These are phyloP conservation scores for Climacium dendroides DNA, from an alignment of 225 moss, liverwort and hornwort genomes.

Conservation along the genomic window DNA sequence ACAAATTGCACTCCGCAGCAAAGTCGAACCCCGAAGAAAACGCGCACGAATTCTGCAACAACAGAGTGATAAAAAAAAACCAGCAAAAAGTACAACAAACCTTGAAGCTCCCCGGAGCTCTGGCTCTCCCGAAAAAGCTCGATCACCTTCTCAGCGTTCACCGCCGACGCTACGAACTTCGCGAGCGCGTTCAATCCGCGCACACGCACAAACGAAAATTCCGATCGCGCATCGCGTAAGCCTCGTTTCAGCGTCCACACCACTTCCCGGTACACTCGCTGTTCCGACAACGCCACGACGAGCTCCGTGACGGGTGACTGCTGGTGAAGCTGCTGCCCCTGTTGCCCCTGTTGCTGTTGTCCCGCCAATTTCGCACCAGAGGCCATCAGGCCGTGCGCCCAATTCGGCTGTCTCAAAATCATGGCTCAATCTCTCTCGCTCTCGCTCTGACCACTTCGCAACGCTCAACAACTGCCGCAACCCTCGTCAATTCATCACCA, in stretches of 20 bases:
- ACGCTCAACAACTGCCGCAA: not conserved
- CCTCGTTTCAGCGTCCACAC: constrained; percentile 61
- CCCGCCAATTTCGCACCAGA: not conserved
- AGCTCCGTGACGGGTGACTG: constrained; percentile 54
- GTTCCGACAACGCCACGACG: constrained; percentile 71
- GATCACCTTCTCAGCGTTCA: constrained; percentile 60
- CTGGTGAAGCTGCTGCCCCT: not conserved
- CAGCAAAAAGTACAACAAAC: constrained; percentile 2
- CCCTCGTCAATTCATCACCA: not conserved
- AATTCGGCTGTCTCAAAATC: constrained; percentile 32
- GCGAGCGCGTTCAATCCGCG: constrained; percentile 65
- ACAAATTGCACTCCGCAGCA: not conserved
- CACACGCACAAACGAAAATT: constrained; percentile 80
- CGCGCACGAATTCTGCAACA: not conserved
- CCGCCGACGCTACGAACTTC: constrained; percentile 61
- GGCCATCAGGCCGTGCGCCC: constrained; percentile 15
- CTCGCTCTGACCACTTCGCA: not conserved
- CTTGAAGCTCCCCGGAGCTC: constrained; percentile 73
- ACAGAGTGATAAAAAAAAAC: not conserved
- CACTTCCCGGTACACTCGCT: constrained; percentile 86
- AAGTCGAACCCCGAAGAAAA: not conserved
- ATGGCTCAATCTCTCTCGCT: not conserved
- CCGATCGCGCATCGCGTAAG: constrained; percentile 71
- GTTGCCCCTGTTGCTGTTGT: not conserved
- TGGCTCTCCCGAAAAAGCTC: constrained; percentile 88